These are phyloP conservation scores for Antitrichia curtipendula DNA, from an alignment of 225 moss, liverwort and hornwort species.

Conservation along the genomic window DNA sequence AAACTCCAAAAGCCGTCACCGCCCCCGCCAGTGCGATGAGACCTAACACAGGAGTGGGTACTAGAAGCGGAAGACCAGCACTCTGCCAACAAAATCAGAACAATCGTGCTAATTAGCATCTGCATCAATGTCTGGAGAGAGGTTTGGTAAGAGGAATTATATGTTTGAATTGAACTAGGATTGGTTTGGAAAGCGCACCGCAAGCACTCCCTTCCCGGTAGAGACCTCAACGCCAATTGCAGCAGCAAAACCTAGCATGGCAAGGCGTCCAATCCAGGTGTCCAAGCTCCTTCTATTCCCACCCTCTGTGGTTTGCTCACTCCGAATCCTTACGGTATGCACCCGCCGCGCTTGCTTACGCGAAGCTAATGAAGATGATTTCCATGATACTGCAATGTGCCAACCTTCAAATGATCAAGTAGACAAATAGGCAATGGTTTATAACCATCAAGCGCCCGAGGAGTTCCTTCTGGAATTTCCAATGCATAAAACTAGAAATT, in stretches of 20 bases:
- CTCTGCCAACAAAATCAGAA: slow-evolving; percentile 17
- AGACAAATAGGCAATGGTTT: neutral
- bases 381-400: slow-evolving; percentile 4
- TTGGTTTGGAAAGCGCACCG: slow-evolving; percentile 11
- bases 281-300: slow-evolving; percentile 40
- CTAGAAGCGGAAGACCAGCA: slow-evolving; percentile 28
- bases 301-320: slow-evolving; percentile 9
- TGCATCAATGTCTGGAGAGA: neutral
- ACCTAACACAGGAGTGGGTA: slow-evolving; percentile 16
- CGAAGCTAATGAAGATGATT: neutral
- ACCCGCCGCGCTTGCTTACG: slow-evolving; percentile 1
- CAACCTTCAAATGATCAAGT: neutral
- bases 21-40: slow-evolving; percentile 30
- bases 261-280: slow-evolving; percentile 79
- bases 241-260: slow-evolving; percentile 73
- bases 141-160: neutral
- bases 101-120: neutral
- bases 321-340: neutral
- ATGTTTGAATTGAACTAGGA: neutral
- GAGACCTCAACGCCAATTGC: slow-evolving; percentile 50
- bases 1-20: slow-evolving; percentile 43
- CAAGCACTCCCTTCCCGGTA: slow-evolving; percentile 86
- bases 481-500: neutral
- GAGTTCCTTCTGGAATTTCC: neutral
- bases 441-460: neutral